Conservation (phyloP, 2,329 filamentous ascomycete genomes). For the Fusarium sororula region DNA sequence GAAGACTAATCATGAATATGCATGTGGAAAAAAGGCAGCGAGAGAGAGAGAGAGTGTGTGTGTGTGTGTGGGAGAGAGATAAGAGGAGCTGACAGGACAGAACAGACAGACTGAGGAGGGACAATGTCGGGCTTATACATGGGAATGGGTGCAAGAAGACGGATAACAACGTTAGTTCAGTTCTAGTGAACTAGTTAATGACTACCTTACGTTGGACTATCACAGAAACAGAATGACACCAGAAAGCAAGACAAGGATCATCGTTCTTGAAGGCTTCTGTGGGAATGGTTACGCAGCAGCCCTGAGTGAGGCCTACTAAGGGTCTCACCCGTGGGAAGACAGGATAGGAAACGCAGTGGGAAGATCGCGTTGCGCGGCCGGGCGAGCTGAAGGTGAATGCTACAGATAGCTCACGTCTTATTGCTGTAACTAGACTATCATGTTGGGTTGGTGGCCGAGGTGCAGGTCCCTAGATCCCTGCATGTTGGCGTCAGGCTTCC, state of each 20-base stretch:
- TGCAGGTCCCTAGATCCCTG: constrained; percentile 40
- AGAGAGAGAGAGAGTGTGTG: neutral
- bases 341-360: constrained; percentile 9
- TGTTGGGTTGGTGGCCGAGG: constrained; percentile 13
- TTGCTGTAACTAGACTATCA: neutral
- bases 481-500: constrained; percentile 23
- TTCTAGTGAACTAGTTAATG: neutral
- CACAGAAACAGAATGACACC: constrained; percentile 14
- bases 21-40: constrained; percentile 3
- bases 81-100: constrained; percentile 4
- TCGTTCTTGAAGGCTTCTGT: neutral
- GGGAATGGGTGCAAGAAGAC: neutral
- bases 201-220: neutral
- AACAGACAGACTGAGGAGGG: constrained; percentile 1
- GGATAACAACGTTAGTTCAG: neutral
- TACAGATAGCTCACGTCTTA: neutral
- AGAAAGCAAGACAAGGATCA: constrained; percentile 21
- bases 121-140: constrained; percentile 26
- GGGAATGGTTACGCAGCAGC: constrained; percentile 24
- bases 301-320: constrained; percentile 21
- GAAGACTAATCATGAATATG: neutral
- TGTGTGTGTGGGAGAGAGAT: constrained; percentile 1
- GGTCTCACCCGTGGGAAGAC: constrained; percentile 14
- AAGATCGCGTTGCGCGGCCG: constrained; percentile 23
- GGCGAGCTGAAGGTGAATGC: constrained; percentile 16